Base-by-base conservation (phyloP, 257 asterid genomes). In the Solanum neorickii region DNA sequence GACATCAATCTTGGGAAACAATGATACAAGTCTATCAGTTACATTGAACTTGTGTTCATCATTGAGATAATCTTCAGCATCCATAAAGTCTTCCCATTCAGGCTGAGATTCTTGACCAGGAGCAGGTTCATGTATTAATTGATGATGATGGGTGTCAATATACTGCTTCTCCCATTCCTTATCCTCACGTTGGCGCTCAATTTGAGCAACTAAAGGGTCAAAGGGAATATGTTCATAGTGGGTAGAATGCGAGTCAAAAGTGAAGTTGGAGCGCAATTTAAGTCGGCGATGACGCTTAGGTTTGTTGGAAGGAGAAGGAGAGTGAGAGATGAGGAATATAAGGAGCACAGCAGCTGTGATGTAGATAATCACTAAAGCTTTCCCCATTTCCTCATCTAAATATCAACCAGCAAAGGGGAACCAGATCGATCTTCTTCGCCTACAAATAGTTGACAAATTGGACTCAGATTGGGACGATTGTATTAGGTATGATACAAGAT, bases 31-130 rank as follows among this genome's bases (percentile, higher is more conserved):
- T 91, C 99, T 93, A 85, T 92, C 87, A 21, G 98, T 97, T 25
- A 97, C 95, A 86, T 97, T 97, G 89, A 97, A 97, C 92, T 89
- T 95, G 86, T 93, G 97, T 92, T 94, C 98, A 37, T 94, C 98
- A 82, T 97, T 97, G 88, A 97, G 83, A 85, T 94, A 97, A 88
- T 97, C 99, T 92, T 97, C 99, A 25, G 96, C 98, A 88, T 94
- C 90, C 94, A 93, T 90, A 89, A 94, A 94, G 86, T 94, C 98
- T 92, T 93, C 98, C 99, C 98, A 95, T 94, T 94, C 99, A 70
- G 99, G 98, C 90, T 96, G 95, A 49, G 94, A 87, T 88, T 95
- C 95, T 80, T 86, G 90, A 2, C 92, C 94, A 23, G 92, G 93
- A 35, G 96, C 96, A 85, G 80, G n/a, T 18, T 77, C 80, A 82